Percentiles rank a stretch among this genome's conserved stretches.
Conservation (phyloP, 306 rosid genomes). For the Rosa multiflora region DNA sequence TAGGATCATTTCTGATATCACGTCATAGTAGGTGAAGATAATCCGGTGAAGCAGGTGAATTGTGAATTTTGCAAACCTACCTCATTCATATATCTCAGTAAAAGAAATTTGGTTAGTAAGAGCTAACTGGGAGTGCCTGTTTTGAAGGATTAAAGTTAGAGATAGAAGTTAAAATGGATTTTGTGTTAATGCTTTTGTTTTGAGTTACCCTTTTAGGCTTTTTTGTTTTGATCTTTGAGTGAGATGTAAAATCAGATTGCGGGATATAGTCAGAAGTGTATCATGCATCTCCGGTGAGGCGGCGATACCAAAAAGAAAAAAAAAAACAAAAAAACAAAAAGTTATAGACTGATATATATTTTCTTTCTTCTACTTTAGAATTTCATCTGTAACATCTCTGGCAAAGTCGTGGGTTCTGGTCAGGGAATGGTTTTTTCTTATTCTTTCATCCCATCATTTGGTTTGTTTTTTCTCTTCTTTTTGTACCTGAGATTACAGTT, state of each 20-base stretch:
- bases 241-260: slow-evolving; percentile 99
- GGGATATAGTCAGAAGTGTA: slow-evolving; percentile 90
- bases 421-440: slow-evolving; percentile 42
- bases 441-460: slow-evolving; percentile 47
- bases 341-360: slow-evolving; percentile 32
- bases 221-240: slow-evolving; percentile 69
- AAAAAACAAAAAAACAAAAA: not conserved
- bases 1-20: slow-evolving; percentile 65
- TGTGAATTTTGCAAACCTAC: slow-evolving; percentile 70
- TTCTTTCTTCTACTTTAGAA: slow-evolving; percentile 31
- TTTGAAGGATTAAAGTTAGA: slow-evolving; percentile 72
- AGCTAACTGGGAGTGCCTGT: slow-evolving; percentile 72
- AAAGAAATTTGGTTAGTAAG: slow-evolving; percentile 67
- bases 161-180: slow-evolving; percentile 70
- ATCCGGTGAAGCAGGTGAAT: slow-evolving; percentile 74
- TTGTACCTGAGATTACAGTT: slow-evolving; percentile 64
- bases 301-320: slow-evolving; percentile 40
- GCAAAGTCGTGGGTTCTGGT: slow-evolving; percentile 59
- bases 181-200: slow-evolving; percentile 76
- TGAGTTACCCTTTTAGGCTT: slow-evolving; percentile 56
- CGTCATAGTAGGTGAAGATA: slow-evolving; percentile 60
- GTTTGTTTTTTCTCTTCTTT: slow-evolving; percentile 55
- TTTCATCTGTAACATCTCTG: slow-evolving; percentile 55
- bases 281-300: slow-evolving; percentile 92
- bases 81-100: slow-evolving; percentile 55